Conservation (phyloP, 176 grass and related monocot species). For the Juncus inflexus region DNA sequence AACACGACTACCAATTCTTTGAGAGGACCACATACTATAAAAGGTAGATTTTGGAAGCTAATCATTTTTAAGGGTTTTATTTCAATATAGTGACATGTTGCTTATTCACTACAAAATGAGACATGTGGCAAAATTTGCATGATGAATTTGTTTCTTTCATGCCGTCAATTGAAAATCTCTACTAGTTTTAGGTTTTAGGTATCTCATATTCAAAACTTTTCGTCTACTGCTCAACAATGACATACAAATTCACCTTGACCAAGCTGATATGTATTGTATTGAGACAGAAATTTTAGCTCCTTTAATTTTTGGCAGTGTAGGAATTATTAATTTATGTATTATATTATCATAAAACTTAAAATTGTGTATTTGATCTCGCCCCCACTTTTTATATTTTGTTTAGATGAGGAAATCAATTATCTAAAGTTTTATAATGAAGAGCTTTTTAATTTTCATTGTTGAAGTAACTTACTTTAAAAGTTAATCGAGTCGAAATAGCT, state of each 20-base stretch:
- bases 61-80: not conserved
- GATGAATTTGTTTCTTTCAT: slow-evolving; percentile 12
- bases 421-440: too few relatives aligned
- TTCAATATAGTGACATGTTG: slow-evolving; percentile 16
- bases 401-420: too few relatives aligned
- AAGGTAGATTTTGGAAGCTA: slow-evolving; percentile 19
- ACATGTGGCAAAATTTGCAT: slow-evolving; percentile 20
- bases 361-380: too few relatives aligned
- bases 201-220: slow-evolving; percentile 6
- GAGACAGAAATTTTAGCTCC: too few relatives aligned
- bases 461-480: too few relatives aligned
- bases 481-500: not conserved
- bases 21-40: slow-evolving; percentile 12
- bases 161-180: slow-evolving; percentile 17
- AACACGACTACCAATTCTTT: not conserved
- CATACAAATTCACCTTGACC: not conserved
- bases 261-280: too few relatives aligned
- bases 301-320: too few relatives aligned
- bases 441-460: too few relatives aligned
- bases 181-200: not conserved
- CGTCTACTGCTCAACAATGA: not conserved
- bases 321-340: too few relatives aligned
- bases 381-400: too few relatives aligned
- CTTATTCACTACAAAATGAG: not conserved
- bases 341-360: too few relatives aligned